Percentiles rank a stretch among this genome's conserved stretches.
phyloP scores from a whole-genome alignment of 2,329 filamentous ascomycete genomes.

The Microdochium paspali region DNA sequence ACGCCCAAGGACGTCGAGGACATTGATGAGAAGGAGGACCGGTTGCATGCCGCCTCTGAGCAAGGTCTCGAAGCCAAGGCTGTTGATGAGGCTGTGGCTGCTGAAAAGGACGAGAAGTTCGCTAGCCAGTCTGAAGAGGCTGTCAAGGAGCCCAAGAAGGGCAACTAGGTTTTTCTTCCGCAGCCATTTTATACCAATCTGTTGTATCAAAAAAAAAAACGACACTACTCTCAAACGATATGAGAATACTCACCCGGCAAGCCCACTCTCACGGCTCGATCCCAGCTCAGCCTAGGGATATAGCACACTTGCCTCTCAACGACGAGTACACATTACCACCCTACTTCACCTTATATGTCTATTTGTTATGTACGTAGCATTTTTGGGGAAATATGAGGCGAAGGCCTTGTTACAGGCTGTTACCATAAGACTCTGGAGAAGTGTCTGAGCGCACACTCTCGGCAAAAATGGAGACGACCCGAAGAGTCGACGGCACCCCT shows the following conservation, averaged over 20 bases:
- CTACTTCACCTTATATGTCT: not conserved
- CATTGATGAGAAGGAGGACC: constrained; percentile 90
- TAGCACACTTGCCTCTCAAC: not conserved
- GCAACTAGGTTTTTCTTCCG: not conserved
- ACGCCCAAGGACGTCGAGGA: constrained; percentile 80
- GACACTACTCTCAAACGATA: too few species aligned
- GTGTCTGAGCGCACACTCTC: too few species aligned
- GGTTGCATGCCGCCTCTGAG: constrained; percentile 41
- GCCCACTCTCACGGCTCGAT: too few species aligned
- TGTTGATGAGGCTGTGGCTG: constrained; percentile 43
- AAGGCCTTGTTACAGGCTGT: too few species aligned
- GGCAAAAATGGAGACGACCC: too few species aligned
- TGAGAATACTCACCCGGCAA: too few species aligned
- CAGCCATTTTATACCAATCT: not conserved
- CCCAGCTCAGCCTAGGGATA: not conserved
- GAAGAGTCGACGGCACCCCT: too few species aligned
- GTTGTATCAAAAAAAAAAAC: not conserved
- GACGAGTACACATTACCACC: not conserved
- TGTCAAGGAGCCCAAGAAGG: constrained; percentile 21
- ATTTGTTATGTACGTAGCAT: not conserved
- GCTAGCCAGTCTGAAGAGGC: constrained; percentile 29
- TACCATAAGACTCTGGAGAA: too few species aligned
- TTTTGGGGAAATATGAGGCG: not conserved
- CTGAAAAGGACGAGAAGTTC: constrained; percentile 37
- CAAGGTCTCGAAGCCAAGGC: constrained; percentile 36